Evolutionary conservation across 2,329 filamentous ascomycete species (phyloP).

Genomic region (Boeremia exigua): DNA sequence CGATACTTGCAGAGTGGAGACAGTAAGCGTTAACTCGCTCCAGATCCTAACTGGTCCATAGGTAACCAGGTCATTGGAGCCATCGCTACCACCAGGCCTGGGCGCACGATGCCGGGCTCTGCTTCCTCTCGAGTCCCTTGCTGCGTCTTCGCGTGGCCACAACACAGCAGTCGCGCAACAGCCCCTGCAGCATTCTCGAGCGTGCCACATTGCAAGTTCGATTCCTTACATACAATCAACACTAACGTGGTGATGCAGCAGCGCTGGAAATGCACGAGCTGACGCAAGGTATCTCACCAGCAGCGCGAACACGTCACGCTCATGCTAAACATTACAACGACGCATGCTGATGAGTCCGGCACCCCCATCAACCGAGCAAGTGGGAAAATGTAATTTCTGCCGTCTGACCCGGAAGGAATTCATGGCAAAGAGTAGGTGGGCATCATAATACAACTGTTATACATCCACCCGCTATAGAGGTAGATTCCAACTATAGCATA

Average conservation of each 20-base stretch:
- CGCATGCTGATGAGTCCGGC: neutral
- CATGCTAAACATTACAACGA: neutral
- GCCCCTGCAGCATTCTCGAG: neutral
- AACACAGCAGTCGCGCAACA: neutral
- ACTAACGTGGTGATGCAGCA: neutral
- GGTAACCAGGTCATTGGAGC: neutral
- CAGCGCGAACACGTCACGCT: neutral
- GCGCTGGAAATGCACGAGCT: slow-evolving; percentile 1
- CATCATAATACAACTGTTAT: no score
- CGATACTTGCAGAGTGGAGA: no score
- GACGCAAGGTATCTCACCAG: slow-evolving; percentile 3
- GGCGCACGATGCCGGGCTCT: neutral
- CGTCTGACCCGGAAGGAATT: neutral
- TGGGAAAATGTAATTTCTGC: neutral
- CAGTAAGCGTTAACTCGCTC: neutral
- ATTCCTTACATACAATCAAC: slow-evolving; percentile 5
- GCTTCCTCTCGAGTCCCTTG: neutral
- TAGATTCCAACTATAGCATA: no score
- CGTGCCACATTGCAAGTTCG: neutral
- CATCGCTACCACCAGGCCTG: neutral
- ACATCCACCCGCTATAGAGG: no score
- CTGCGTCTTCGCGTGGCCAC: neutral
- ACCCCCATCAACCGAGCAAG: neutral
- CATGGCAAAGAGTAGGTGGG: neutral
- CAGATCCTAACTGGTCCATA: neutral